A percentile compares a stretch with the other conserved stretches of the same genome.
Conservation (phyloP, 2,329 filamentous ascomycete species). For the Monosporascus ibericus region DNA sequence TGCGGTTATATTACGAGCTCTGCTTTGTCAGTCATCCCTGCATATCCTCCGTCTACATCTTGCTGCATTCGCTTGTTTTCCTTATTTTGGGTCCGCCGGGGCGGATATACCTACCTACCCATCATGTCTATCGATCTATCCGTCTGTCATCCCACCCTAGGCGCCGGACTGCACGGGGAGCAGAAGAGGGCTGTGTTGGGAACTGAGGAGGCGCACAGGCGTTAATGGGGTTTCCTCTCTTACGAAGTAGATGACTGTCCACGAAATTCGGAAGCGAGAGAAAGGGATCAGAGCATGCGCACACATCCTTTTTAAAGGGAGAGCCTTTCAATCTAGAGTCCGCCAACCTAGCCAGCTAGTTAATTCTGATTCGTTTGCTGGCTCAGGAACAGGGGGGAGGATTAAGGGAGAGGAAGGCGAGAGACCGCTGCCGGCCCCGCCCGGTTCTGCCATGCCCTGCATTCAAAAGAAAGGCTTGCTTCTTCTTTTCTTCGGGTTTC, state of each 20-base stretch:
- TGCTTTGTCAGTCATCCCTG: not conserved
- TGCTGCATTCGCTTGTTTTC: not conserved
- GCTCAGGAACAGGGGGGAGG: not conserved
- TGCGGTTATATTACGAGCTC: too few species aligned
- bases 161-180: not conserved
- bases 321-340: too few species aligned
- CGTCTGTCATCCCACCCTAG: not conserved
- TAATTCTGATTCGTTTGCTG: not conserved
- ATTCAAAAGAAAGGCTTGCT: too few species aligned
- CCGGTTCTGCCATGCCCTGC: too few species aligned
- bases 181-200: not conserved
- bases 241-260: not conserved
- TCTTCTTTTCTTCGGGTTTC: too few species aligned
- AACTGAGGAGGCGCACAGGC: too few species aligned
- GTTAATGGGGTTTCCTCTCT: not conserved
- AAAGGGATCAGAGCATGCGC: not conserved
- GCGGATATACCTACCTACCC: not conserved
- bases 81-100: not conserved
- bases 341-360: too few species aligned
- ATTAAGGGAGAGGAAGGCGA: not conserved
- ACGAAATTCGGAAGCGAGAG: not conserved
- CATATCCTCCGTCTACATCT: not conserved
- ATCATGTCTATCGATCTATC: not conserved
- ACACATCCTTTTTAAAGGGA: not conserved
- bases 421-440: too few species aligned